phyloP scores from a whole-genome alignment of 2,329 filamentous ascomycete genomes.

The Trichothecium sympodiale region DNA sequence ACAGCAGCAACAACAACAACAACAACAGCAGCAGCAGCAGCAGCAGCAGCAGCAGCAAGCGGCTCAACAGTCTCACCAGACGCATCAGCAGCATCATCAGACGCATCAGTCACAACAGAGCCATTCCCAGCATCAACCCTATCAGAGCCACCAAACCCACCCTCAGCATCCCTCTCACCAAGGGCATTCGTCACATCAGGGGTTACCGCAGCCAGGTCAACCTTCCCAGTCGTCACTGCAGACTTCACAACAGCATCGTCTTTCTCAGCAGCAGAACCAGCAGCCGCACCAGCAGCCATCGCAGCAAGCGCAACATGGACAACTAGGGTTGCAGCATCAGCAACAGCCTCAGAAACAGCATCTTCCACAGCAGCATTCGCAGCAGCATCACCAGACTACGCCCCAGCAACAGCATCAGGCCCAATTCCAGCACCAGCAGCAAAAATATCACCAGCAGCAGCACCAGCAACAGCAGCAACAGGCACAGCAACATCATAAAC shows the following conservation, averaged over 20 bases:
- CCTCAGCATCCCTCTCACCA: conserved; percentile 16
- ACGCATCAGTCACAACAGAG: conserved; percentile 13
- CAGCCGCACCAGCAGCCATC: conserved; percentile 19
- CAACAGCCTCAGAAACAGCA: conserved; percentile 11
- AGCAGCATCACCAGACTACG: conserved; percentile 15
- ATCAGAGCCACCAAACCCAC: conserved; percentile 17
- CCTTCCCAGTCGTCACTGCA: conserved; percentile 21
- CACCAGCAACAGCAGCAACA: conserved; percentile 12
- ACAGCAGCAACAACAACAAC: conserved; percentile 15
- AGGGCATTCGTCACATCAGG: conserved; percentile 13
- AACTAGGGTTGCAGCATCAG: conserved; percentile 19
- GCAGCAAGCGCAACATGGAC: conserved; percentile 14
- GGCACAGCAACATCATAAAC: conserved; percentile 14
- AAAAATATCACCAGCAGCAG: conserved; percentile 7
- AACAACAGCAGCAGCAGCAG: conserved; percentile 15
- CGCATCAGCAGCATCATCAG: conserved; percentile 14
- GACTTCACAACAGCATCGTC: conserved; percentile 17
- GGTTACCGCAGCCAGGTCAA: conserved; percentile 16
- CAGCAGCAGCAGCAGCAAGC: conserved; percentile 17
- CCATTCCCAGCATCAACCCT: conserved; percentile 14
- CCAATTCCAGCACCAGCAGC: conserved; percentile 12
- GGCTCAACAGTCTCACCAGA: conserved; percentile 11
- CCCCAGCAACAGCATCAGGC: conserved; percentile 19
- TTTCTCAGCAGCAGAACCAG: conserved; percentile 15
- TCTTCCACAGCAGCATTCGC: conserved; percentile 13